Evolutionary conservation across 2,329 filamentous ascomycete species (phyloP), one percentile per base, ranked within the genome.

Genomic region (Piedraia hortae): DNA sequence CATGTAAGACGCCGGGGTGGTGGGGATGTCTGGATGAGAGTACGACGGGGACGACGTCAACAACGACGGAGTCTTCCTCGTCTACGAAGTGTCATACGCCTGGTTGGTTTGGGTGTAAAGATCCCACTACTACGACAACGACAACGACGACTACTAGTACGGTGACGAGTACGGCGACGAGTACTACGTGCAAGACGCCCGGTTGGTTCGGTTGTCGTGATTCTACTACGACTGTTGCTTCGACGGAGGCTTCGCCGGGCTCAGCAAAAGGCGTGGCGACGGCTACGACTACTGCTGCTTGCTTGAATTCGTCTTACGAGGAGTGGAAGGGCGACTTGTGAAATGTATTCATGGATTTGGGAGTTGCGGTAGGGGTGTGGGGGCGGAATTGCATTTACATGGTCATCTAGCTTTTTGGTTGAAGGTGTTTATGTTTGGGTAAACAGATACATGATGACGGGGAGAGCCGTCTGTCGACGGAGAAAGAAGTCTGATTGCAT

Each of bases 1-100:
- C 77, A 0, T 90, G 80, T 47, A 60, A 85, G 44, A 90, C 80
- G 2, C 80, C 80, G 13, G 77, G 80, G 4, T 90, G 80, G 80
- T 89, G 70, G 69, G 75, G 74, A 9, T 78, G 65, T 39, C 48
- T 73, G 17, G 70, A 75, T 32, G 58, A 37, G 19, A 30, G 25
- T 11, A 41, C 41, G 4, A 50, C 24, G 3, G 18, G 20, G 7
- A 13, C 8, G 6, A 10, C 11, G 4, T 16, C 14, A 5, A 14
- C 23, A 6, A 24, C 26, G 1, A 50, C 46, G 1, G 16, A 24
- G 10, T 30, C 51, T 3, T 38, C 39, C 4, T 38, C 36, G 4
- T 38, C 39, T 3, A 39, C 54, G 2, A 64, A 58, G 0, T 67
- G 61, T 37, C 48, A 55, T 32, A 61, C 58, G 1, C 63, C 62